These are phyloP conservation scores for Hyaloscypha variabilis DNA, from an alignment of 495 filamentous ascomycete species.

Conservation along the genomic window DNA sequence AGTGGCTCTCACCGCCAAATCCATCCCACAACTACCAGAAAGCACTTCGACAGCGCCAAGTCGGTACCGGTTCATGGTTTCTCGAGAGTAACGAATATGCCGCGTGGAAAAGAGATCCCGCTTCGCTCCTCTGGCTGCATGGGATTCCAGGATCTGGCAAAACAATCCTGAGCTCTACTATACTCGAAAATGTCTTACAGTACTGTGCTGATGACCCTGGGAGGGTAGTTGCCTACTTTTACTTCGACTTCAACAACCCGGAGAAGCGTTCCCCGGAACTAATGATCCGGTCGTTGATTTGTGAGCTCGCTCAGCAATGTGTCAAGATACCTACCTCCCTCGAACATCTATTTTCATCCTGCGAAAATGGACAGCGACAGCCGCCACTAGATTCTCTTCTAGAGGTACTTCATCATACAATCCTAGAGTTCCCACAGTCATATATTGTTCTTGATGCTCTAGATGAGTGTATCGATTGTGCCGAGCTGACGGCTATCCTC, in stretches of 20 bases:
- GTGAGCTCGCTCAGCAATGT: slow-evolving; percentile 1
- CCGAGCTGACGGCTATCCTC: background rate
- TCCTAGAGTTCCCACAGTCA: slow-evolving; percentile 13
- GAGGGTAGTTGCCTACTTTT: slow-evolving; percentile 30
- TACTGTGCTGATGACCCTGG: background rate
- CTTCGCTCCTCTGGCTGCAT: slow-evolving; percentile 36
- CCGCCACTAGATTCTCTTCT: slow-evolving; percentile 15
- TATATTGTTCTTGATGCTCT: slow-evolving; percentile 23
- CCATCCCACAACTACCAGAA: slow-evolving; percentile 30
- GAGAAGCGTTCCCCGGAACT: slow-evolving; percentile 26
- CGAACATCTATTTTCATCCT: slow-evolving; percentile 9
- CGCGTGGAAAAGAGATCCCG: slow-evolving; percentile 27
- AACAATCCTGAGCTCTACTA: slow-evolving; percentile 37
- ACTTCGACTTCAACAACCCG: slow-evolving; percentile 38
- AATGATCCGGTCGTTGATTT: slow-evolving; percentile 15
- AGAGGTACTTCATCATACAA: slow-evolving; percentile 18
- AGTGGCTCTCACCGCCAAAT: slow-evolving; percentile 34
- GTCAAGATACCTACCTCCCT: background rate
- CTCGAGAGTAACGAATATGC: slow-evolving; percentile 26
- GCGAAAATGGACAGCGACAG: slow-evolving; percentile 5
- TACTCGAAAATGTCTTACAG: slow-evolving; percentile 32
- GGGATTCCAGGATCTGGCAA: slow-evolving; percentile 43
- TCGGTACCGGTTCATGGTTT: slow-evolving; percentile 36
- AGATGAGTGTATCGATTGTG: slow-evolving; percentile 15
- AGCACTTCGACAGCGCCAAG: slow-evolving; percentile 20